These are phyloP conservation scores for Hepatocystis sp. DNA, from an alignment of 169 alveolate genomes.

Conservation along the genomic window DNA sequence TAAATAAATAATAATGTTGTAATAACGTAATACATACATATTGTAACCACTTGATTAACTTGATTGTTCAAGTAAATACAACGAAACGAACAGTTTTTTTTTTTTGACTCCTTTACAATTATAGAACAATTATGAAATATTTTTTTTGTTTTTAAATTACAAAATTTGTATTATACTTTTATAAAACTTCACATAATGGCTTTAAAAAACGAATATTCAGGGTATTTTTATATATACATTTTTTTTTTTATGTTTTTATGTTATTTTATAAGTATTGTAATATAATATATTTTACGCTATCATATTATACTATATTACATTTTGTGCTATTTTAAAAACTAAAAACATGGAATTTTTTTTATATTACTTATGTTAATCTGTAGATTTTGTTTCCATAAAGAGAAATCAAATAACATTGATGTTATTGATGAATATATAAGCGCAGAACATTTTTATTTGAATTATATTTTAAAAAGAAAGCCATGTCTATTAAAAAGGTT, in stretches of 20 bases:
- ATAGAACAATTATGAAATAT: background rate
- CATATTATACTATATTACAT: too few relatives aligned
- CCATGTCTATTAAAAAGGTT: slow-evolving; percentile 68
- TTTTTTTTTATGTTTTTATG: too few relatives aligned
- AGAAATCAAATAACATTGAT: slow-evolving; percentile 42
- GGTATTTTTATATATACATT: too few relatives aligned
- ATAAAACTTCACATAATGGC: slow-evolving; percentile 31
- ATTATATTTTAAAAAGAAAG: slow-evolving; percentile 64
- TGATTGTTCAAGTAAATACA: slow-evolving; percentile 5
- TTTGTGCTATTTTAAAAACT: background rate
- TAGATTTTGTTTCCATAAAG: slow-evolving; percentile 73
- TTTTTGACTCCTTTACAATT: background rate
- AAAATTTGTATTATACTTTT: background rate
- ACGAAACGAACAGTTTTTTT: too few relatives aligned
- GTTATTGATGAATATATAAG: slow-evolving; percentile 48
- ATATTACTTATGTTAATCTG: too few relatives aligned
- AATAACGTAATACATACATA: too few relatives aligned
- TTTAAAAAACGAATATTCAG: slow-evolving; percentile 34
- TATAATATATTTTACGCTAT: too few relatives aligned
- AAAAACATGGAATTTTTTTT: background rate
- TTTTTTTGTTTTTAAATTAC: slow-evolving; percentile 1
- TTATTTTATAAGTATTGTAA: too few relatives aligned
- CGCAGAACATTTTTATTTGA: slow-evolving; percentile 54
- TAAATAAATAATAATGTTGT: too few relatives aligned
- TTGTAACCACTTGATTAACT: background rate